These are phyloP conservation scores for Penicillium maclennaniae DNA, from an alignment of 495 filamentous ascomycete species.

Conservation along the genomic window DNA sequence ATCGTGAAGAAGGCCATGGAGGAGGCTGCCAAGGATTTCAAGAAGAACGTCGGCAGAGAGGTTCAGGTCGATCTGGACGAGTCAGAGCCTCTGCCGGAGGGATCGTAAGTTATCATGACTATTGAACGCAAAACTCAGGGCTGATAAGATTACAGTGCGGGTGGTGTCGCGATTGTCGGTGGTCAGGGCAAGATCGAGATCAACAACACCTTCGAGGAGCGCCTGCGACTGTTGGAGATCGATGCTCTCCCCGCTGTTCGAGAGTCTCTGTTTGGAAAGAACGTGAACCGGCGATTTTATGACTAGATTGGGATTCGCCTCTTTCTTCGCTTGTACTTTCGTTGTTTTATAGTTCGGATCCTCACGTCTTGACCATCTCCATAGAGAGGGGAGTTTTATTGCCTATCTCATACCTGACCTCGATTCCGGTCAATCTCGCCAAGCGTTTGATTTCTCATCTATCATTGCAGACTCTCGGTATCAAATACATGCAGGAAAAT, in stretches of 20 bases:
- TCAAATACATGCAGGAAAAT: conserved; percentile 7
- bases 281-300: conserved; percentile 88
- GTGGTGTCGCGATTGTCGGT: conserved; percentile 76
- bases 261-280: conserved; percentile 82
- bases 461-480: conserved; percentile 25
- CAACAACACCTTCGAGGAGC: conserved; percentile 95
- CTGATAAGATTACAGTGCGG: conserved; percentile 56
- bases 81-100: conserved; percentile 73
- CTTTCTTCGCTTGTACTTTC: conserved; percentile 11
- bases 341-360: conserved; percentile 26
- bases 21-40: conserved; percentile 73
- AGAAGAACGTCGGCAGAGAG: conserved; percentile 62
- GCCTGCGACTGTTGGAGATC: conserved; percentile 76
- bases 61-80: conserved; percentile 71
- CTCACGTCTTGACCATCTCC: conserved; percentile 10
- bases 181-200: conserved; percentile 93
- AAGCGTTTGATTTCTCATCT: conserved; percentile 35
- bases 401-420: conserved; percentile 20
- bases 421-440: conserved; percentile 18
- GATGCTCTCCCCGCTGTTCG: conserved; percentile 83
- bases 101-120: conserved; percentile 61
- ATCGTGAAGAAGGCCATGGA: conserved; percentile 69
- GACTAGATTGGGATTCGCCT: conserved; percentile 52
- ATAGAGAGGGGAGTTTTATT: conserved; percentile 19
- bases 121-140: background rate